Conservation (phyloP, 345 rosid genomes). For the Populus nigra region DNA sequence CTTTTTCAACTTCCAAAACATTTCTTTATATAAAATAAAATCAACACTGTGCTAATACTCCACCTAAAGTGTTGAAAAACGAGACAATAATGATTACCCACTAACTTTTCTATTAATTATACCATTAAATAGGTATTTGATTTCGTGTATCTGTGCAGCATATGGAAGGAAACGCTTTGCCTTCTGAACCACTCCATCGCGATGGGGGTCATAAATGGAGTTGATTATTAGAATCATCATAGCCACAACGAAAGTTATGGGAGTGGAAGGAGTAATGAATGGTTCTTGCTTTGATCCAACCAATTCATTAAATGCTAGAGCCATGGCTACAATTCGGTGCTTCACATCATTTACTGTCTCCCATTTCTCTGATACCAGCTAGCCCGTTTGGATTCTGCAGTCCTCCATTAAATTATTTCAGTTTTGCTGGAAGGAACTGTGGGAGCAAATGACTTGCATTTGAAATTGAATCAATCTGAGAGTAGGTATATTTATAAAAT, state of each 20-base stretch:
- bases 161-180: no score
- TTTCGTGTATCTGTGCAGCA: no score
- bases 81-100: not conserved
- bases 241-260: no score
- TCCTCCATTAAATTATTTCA: not conserved
- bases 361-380: no score
- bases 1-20: not conserved
- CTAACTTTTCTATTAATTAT: not conserved
- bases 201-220: no score
- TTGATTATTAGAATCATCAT: no score
- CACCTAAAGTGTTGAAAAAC: not conserved
- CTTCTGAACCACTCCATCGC: no score
- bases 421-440: rapidly evolving
- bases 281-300: not conserved
- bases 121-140: not conserved
- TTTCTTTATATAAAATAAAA: not conserved
- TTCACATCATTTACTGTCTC: not conserved
- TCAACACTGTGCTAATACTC: not conserved
- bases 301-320: not conserved
- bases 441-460: not conserved
- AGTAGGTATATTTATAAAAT: no score
- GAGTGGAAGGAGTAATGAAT: no score
- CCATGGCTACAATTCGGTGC: not conserved
- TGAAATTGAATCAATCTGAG: not conserved
- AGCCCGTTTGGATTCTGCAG: no score